phyloP scores from a whole-genome alignment of 1,139 yeast species.

The Nakaseomyces nivariensis region DNA sequence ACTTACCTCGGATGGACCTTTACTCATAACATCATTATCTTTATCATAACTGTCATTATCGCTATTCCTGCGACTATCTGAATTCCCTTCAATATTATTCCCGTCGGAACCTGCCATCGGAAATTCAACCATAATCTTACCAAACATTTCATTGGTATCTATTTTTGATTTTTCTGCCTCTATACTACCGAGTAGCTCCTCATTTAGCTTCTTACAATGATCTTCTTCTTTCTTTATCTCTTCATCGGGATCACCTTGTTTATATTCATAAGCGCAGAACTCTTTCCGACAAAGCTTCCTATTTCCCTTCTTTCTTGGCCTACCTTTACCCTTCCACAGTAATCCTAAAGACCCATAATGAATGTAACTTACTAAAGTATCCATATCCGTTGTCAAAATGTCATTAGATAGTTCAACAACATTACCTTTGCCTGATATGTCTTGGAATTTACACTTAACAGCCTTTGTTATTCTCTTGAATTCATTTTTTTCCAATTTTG shows the following conservation, averaged over 20 bases:
- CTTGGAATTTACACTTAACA: constrained; percentile 69
- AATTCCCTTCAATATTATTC: neutral
- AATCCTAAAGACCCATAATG: constrained; percentile 39
- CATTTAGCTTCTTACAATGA: neutral
- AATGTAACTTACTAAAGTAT: constrained; percentile 34
- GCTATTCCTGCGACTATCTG: neutral
- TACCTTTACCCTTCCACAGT: constrained; percentile 42
- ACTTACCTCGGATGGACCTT: constrained; percentile 12
- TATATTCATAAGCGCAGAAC: constrained; percentile 20
- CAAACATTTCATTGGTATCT: constrained; percentile 1
- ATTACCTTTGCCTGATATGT: constrained; percentile 37
- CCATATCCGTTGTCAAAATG: constrained; percentile 43
- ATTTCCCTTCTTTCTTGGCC: constrained; percentile 17
- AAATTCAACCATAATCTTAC: constrained; percentile 1
- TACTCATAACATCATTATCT: constrained; percentile 8
- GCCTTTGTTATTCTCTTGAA: constrained; percentile 55
- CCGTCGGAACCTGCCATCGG: neutral
- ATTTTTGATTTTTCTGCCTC: neutral
- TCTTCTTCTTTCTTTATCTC: constrained; percentile 19
- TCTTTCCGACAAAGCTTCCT: constrained; percentile 12
- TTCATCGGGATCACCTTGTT: constrained; percentile 28
- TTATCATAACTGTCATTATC: constrained; percentile 7
- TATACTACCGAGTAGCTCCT: neutral
- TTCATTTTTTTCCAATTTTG: constrained; percentile 40
- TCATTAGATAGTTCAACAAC: constrained; percentile 36